Base-by-base conservation (phyloP, 2,329 filamentous ascomycete species). In the Diaporthe sp. region DNA sequence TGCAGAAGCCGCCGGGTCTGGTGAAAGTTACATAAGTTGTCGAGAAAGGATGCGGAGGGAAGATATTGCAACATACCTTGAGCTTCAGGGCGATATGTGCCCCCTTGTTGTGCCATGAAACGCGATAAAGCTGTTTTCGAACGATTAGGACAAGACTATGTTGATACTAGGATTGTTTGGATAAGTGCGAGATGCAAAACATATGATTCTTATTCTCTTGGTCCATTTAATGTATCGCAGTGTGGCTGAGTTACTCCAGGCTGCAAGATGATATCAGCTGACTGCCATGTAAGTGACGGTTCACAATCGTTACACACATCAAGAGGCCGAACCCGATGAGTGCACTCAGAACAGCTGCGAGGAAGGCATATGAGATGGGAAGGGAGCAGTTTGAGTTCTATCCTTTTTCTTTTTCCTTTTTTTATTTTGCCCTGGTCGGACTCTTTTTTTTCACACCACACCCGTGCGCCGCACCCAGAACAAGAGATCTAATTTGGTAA, bases 261-360 rank as follows among this genome's bases (percentile, higher is more conserved):
- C 53, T 57, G 13, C 53, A 19, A 57, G 25, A 57, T 57, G 53
- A 57, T 22, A 57, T 57, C 53, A 57, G 25, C 53, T 57, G n/a
- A 57, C 53, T 31, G 25, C 25, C 53, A 57, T 25, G 49, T 3
- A 44, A 44, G 42, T 51, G 46, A 25, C 22, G 8, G 9, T 51
- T 51, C 46, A 51, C 46, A 51, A 51, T 10, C 7, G 19, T 51
- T 51, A n/a, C 46, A n/a, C 22, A 51, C 22, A 0, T n/a, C 22
- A 12, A 51, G 22, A n/a, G 19, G 12, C 22, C 9, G 19, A 22
- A 25, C 9, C 22, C 10, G 3, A 31, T 31, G 31, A 31, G 4
- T 31, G 31, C 31, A 31, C 31, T 31, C 31, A 31, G 4, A 31
- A 5, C 31, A 31, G 31, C 31, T 31, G 31, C 3, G 31, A 31